Conservation (phyloP, 768 basidiomycete species). For the Tricholomella constricta region DNA sequence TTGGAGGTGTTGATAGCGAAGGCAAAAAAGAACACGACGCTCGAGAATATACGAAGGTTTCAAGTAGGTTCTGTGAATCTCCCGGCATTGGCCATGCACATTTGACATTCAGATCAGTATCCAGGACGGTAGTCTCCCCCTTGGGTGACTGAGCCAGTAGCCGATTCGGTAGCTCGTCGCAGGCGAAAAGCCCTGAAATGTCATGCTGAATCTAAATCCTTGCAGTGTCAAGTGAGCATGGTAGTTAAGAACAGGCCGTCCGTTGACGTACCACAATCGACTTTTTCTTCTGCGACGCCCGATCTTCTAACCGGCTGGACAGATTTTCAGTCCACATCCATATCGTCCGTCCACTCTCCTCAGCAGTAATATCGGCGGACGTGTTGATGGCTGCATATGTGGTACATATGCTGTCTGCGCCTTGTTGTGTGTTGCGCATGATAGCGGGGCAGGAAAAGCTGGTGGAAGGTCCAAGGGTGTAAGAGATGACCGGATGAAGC, state of each 20-base stretch:
- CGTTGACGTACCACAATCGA: constrained; percentile 8
- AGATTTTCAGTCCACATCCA: constrained; percentile 64
- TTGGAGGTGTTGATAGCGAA: constrained; percentile 17
- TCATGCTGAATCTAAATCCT: constrained; percentile 42
- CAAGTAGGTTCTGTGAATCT: constrained; percentile 15
- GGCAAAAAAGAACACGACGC: constrained; percentile 32
- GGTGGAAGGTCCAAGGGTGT: constrained; percentile 71
- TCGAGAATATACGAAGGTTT: constrained; percentile 31
- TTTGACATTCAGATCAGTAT: constrained; percentile 27
- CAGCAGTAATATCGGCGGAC: constrained; percentile 44
- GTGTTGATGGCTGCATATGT: constrained; percentile 62
- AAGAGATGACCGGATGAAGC: constrained; percentile 66
- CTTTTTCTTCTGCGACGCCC: constrained; percentile 42
- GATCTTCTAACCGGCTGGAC: constrained; percentile 34
- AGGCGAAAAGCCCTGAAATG: constrained; percentile 31
- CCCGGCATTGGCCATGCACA: constrained; percentile 20
- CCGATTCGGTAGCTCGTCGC: constrained; percentile 18
- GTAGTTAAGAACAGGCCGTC: background rate
- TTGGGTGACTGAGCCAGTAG: constrained; percentile 32
- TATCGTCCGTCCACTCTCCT: constrained; percentile 53
- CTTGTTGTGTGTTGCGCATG: constrained; percentile 36
- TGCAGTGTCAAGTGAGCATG: constrained; percentile 18
- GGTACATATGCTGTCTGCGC: constrained; percentile 39
- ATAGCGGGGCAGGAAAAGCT: constrained; percentile 62
- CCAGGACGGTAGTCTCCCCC: constrained; percentile 33